Base-by-base conservation (phyloP, 345 rosid genomes). In the Raphanus sativus region DNA sequence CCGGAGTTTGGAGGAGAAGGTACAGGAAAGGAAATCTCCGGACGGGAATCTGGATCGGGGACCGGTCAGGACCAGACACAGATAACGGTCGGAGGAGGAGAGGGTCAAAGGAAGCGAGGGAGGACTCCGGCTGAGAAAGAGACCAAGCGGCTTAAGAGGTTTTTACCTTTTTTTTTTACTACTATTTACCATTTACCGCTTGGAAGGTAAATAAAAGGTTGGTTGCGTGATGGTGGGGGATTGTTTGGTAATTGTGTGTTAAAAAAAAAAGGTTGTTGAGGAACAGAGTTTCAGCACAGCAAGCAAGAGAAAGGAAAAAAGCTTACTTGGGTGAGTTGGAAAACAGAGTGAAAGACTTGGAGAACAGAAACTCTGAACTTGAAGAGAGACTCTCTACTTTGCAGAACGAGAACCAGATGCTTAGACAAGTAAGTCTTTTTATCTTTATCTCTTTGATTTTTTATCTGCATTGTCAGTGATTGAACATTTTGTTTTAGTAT, bases 281-380 rank as follows among this genome's bases (percentile, higher is more conserved):
- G 84, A 94, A 93, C 81, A 89, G 98, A 89, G 98, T 93, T 29
- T 93, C 98, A 11, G 98, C 98, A 3, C 98, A 93, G 67, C 98
- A 93, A 80, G 98, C 97, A 32, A 90, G 98, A 80, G 98, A 93
- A 77, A 89, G 98, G 84, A 94, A 94, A 73, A 94, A 94, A 65
- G 98, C 86, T 4, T 91, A 93, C 85, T 75, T 93, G 87, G 86
- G 1, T 67, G 98, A 88, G 3, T 70, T 93, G 85, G 97, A 93
- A 80, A 67, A 48, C 0, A 89, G 84, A 86, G 94, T 89, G 24
- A 83, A 82, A 88, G 92, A 89, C 56, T 83, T 91, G 85, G 97
- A 90, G 84, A 89, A 77, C 79, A 87, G 77, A 65, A 94, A 91
- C 83, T 90, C 97, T 5, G 93, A 90, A 80, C 89, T 91, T 72